phyloP scores from a whole-genome alignment of 352 stramenopile species.

The Phytophthora chlamydospora region DNA sequence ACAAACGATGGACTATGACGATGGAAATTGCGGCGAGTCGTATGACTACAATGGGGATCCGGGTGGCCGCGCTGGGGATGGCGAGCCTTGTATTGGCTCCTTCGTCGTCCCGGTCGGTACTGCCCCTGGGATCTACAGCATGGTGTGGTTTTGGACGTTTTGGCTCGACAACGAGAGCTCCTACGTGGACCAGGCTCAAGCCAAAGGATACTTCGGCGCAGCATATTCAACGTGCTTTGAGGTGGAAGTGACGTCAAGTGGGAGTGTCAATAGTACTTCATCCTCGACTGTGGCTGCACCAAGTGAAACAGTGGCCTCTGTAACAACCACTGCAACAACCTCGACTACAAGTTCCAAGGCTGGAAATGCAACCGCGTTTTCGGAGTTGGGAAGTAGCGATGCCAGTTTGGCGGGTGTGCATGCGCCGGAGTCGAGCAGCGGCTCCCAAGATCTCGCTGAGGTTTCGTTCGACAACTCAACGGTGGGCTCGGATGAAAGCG shows the following conservation, averaged over 20 bases:
- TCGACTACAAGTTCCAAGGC: conserved; percentile 10
- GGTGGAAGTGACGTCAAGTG: conserved; percentile 39
- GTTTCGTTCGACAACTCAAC: conserved; percentile 10
- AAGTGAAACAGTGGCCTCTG: not conserved
- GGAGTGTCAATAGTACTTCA: not conserved
- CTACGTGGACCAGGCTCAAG: conserved; percentile 56
- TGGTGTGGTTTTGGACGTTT: conserved; percentile 81
- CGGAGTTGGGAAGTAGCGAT: conserved; percentile 3
- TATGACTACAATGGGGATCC: conserved; percentile 49
- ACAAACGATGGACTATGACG: conserved; percentile 57
- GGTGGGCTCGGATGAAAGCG: not conserved
- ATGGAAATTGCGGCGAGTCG: conserved; percentile 67
- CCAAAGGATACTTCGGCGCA: conserved; percentile 55
- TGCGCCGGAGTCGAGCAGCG: conserved; percentile 10
- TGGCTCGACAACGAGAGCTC: conserved; percentile 54
- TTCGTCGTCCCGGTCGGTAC: conserved; percentile 58
- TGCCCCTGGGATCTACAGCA: conserved; percentile 53
- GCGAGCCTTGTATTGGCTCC: conserved; percentile 61
- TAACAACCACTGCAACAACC: conserved; percentile 1
- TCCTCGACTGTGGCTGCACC: not conserved
- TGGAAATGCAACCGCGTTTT: conserved; percentile 11
- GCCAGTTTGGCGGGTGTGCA: conserved; percentile 23
- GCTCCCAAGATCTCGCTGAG: conserved; percentile 1
- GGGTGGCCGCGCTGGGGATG: conserved; percentile 54
- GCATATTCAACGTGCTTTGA: conserved; percentile 65